Evolutionary conservation across 306 rosid species (phyloP).

Genomic region (Lablab purpureus): DNA sequence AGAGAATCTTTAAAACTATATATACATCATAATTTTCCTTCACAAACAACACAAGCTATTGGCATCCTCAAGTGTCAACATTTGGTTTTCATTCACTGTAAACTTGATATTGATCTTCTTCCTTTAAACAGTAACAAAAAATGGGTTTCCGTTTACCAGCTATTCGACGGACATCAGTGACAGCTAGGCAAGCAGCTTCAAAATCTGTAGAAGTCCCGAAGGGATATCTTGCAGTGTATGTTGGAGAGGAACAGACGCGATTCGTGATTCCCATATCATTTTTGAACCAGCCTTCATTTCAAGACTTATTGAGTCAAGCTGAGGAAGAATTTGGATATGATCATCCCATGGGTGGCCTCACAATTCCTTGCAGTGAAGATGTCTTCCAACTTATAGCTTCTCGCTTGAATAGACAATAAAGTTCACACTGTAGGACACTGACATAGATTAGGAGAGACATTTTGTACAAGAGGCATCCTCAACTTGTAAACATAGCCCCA

Average conservation of each 20-base stretch:
- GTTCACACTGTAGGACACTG: not conserved
- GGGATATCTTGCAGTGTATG: slow-evolving; percentile 58
- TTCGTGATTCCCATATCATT: slow-evolving; percentile 54
- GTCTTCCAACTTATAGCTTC: not conserved
- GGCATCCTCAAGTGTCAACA: not conserved
- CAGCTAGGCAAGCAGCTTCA: slow-evolving; percentile 30
- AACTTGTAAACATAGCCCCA: not conserved
- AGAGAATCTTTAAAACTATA: slow-evolving; percentile 21
- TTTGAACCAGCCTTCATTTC: slow-evolving; percentile 57
- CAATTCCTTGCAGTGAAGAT: slow-evolving; percentile 52
- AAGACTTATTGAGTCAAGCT: slow-evolving; percentile 43
- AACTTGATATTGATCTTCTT: not conserved
- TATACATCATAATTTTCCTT: slow-evolving; percentile 10
- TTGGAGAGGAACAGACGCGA: slow-evolving; percentile 56
- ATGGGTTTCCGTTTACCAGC: slow-evolving; percentile 50
- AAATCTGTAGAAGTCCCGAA: slow-evolving; percentile 42
- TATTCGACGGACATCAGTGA: slow-evolving; percentile 19
- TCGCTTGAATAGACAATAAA: not conserved
- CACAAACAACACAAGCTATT: slow-evolving; percentile 2
- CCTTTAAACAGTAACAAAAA: not conserved
- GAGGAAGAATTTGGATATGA: slow-evolving; percentile 57
- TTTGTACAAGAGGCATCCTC: not conserved
- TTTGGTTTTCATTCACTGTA: not conserved
- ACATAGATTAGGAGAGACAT: slow-evolving; percentile 11
- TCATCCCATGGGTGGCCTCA: slow-evolving; percentile 62